phyloP scores from a whole-genome alignment of 2,329 filamentous ascomycete genomes.

The Ascochyta rabiei region DNA sequence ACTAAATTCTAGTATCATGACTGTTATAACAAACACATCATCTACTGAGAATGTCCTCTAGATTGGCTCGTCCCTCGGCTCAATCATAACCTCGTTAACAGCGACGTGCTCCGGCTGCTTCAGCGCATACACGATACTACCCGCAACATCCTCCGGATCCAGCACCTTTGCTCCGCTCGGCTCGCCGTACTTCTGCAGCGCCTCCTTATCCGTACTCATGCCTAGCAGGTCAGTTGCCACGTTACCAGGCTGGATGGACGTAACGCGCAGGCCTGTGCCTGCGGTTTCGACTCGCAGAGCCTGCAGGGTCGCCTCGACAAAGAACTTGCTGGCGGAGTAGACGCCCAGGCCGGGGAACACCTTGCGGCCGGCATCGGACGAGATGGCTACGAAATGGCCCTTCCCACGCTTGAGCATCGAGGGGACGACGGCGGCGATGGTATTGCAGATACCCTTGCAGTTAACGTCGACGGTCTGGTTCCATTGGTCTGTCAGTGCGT shows the following conservation, averaged over 20 bases:
- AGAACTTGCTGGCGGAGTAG: conserved; percentile 84
- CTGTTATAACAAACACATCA: neutral
- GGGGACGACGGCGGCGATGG: conserved; percentile 71
- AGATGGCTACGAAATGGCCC: conserved; percentile 81
- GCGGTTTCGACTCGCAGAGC: conserved; percentile 76
- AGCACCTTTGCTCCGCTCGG: conserved; percentile 76
- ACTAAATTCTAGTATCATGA: neutral
- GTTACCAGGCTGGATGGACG: conserved; percentile 78
- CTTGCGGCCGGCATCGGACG: conserved; percentile 80
- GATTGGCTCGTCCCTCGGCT: conserved; percentile 48
- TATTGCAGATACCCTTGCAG: conserved; percentile 81
- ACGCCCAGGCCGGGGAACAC: conserved; percentile 82
- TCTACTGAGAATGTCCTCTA: conserved; percentile 4
- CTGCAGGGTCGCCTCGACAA: conserved; percentile 82
- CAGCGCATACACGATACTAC: conserved; percentile 74
- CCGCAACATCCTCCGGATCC: conserved; percentile 74
- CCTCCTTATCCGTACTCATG: conserved; percentile 78
- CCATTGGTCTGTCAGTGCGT: conserved; percentile 75
- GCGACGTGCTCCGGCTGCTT: conserved; percentile 76
- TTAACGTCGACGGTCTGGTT: conserved; percentile 83
- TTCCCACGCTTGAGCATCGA: conserved; percentile 71
- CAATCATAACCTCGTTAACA: conserved; percentile 79
- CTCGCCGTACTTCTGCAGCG: conserved; percentile 78
- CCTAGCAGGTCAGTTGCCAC: conserved; percentile 73
- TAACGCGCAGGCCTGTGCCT: conserved; percentile 74